Conservation (phyloP, 345 rosid species). For the Camelina neglecta region DNA sequence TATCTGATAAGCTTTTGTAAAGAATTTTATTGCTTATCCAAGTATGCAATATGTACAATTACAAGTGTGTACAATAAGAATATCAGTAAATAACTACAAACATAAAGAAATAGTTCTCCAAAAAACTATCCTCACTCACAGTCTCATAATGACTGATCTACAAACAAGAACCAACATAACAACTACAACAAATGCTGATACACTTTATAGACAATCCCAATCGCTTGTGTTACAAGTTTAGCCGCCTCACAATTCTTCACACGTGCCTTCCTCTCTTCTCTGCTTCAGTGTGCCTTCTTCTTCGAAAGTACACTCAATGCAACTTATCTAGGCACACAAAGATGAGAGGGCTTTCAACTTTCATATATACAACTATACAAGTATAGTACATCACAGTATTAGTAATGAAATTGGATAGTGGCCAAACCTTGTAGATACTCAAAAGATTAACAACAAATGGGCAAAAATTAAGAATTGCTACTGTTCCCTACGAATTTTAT, state of each 20-base stretch:
- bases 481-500: neutral
- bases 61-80: neutral
- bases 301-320: neutral
- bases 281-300: neutral
- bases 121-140: neutral
- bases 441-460: neutral
- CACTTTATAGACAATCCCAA: too few relatives aligned
- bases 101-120: neutral
- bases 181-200: neutral
- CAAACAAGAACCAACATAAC: neutral
- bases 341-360: neutral
- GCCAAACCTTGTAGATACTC: neutral
- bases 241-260: neutral
- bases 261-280: neutral
- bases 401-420: neutral
- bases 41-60: too few relatives aligned
- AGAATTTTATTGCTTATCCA: too few relatives aligned
- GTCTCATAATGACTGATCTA: neutral
- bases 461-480: neutral
- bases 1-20: too few relatives aligned
- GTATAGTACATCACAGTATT: neutral
- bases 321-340: neutral
- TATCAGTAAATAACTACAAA: neutral
- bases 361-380: neutral
- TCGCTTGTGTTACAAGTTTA: too few relatives aligned